These are phyloP conservation scores for Teratosphaeria gauchensis DNA, from an alignment of 2,329 filamentous ascomycete genomes.

Conservation along the genomic window DNA sequence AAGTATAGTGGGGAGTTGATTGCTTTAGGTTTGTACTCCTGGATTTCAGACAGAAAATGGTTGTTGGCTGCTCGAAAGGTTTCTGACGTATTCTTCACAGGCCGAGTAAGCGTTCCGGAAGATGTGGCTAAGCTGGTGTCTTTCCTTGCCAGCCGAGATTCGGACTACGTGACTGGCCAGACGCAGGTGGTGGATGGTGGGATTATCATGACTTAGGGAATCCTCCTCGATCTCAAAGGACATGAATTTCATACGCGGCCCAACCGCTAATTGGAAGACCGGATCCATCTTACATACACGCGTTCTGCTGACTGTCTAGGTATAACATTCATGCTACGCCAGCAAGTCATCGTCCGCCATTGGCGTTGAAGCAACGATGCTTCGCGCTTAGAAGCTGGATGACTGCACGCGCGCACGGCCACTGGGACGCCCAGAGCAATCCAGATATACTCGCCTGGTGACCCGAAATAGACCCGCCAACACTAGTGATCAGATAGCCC, in stretches of 20 bases:
- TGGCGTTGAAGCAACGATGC: no score
- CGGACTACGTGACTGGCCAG: conserved; percentile 57
- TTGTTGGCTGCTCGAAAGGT: background rate
- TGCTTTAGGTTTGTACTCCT: background rate
- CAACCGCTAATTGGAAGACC: no score
- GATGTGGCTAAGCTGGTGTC: conserved; percentile 56
- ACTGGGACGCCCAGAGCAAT: no score
- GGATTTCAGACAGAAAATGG: background rate
- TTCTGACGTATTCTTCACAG: background rate
- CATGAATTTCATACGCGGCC: background rate
- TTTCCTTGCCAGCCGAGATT: conserved; percentile 50
- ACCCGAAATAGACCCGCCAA: no score
- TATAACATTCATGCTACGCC: no score
- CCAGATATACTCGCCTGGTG: no score
- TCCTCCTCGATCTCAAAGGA: background rate
- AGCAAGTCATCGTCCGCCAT: no score
- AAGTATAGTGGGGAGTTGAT: conserved; percentile 45
- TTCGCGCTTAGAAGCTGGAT: no score
- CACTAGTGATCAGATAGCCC: no score
- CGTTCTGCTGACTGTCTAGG: no score
- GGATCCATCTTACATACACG: no score
- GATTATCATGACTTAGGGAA: conserved; percentile 24
- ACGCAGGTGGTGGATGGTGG: conserved; percentile 45
- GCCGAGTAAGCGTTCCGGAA: conserved; percentile 49
- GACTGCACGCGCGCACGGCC: no score